These are phyloP conservation scores for Austroboletus eburneus DNA, from an alignment of 768 basidiomycete genomes.

Conservation along the genomic window DNA sequence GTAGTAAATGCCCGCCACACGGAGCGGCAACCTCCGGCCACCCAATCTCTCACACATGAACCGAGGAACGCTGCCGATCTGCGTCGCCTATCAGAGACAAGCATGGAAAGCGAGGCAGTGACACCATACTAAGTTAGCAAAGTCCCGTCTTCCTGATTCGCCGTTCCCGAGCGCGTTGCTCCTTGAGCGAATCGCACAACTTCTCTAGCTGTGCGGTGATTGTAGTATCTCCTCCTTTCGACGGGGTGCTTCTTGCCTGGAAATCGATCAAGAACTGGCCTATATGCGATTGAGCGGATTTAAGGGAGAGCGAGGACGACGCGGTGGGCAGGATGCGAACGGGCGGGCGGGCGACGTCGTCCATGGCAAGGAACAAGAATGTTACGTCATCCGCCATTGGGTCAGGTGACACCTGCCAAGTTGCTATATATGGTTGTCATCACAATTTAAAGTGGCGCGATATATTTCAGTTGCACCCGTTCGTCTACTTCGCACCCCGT, in stretches of 20 bases:
- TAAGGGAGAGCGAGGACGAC: constrained; percentile 36
- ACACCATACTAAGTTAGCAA: constrained; percentile 1
- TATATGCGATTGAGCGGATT: constrained; percentile 37
- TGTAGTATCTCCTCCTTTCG: constrained; percentile 50
- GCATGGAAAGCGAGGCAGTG: not conserved
- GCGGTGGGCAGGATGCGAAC: constrained; percentile 41
- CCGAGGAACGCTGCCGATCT: too few species aligned
- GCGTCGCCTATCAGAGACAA: constrained; percentile 4
- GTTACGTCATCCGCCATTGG: not conserved
- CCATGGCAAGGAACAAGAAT: constrained; percentile 32
- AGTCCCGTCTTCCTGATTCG: constrained; percentile 1
- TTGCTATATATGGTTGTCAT: too few species aligned
- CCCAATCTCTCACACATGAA: too few species aligned
- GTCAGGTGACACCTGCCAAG: constrained; percentile 8
- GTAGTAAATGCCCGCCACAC: too few species aligned
- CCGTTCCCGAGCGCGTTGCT: constrained; percentile 36
- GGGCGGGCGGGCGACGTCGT: constrained; percentile 45
- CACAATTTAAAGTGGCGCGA: too few species aligned
- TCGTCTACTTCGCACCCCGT: too few species aligned
- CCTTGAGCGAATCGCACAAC: constrained; percentile 47
- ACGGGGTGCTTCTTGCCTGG: constrained; percentile 40
- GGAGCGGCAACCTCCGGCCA: too few species aligned
- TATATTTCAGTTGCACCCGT: too few species aligned
- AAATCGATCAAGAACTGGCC: constrained; percentile 49
- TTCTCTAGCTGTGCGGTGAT: constrained; percentile 60